Evolutionary conservation across 2,329 filamentous ascomycete species (phyloP).

Genomic region (Ceratocystis lukuohia): DNA sequence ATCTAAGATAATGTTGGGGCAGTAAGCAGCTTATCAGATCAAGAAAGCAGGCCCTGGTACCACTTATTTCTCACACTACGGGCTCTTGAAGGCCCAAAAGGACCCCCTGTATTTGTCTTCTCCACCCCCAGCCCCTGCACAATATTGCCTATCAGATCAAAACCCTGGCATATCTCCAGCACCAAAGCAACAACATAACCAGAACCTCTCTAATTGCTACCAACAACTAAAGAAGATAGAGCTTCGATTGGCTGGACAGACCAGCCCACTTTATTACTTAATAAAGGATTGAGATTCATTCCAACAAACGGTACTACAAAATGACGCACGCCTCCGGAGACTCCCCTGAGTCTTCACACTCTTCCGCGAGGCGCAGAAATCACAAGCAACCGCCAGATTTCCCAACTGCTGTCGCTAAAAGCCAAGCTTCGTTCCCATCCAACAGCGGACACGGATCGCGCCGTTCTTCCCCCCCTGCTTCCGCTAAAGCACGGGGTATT

Average conservation of each 20-base stretch:
- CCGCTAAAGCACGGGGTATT: neutral
- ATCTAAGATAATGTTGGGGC: too few species aligned
- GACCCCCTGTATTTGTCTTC: neutral
- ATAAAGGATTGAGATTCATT: neutral
- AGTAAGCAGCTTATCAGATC: too few species aligned
- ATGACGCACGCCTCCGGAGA: neutral
- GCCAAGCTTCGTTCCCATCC: neutral
- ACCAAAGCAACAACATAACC: neutral
- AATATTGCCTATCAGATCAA: slow-evolving; percentile 12
- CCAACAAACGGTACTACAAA: neutral
- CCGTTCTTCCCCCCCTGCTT: neutral
- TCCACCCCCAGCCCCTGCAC: neutral
- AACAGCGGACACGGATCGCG: neutral
- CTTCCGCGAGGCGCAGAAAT: neutral
- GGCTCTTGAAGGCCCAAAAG: neutral
- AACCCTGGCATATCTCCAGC: slow-evolving; percentile 6
- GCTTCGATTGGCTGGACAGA: neutral
- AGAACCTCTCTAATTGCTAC: neutral
- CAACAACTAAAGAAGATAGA: neutral
- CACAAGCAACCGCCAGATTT: neutral
- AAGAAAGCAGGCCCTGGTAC: too few species aligned
- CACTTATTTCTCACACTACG: neutral
- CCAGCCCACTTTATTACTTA: neutral
- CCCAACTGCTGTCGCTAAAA: neutral
- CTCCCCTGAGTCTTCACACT: neutral